Conservation (phyloP, 2,329 filamentous ascomycete species). For the Mollisia scopiformis region DNA sequence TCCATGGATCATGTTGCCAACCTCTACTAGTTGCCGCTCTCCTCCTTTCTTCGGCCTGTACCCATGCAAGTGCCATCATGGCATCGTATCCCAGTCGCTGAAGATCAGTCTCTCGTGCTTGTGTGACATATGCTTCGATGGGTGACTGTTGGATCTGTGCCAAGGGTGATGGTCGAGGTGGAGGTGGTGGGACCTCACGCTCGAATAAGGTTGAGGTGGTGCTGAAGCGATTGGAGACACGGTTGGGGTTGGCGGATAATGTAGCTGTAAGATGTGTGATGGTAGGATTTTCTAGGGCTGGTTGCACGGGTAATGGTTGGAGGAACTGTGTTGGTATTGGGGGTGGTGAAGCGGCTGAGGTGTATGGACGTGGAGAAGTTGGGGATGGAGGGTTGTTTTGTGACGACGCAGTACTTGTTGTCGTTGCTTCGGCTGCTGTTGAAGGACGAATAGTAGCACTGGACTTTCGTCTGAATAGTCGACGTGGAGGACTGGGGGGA, state of each 20-base stretch:
- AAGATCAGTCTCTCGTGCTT: conserved; percentile 6
- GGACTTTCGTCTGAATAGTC: background rate
- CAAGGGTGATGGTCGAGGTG: background rate
- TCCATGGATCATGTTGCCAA: conserved; percentile 24
- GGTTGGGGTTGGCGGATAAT: background rate
- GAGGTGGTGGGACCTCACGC: background rate
- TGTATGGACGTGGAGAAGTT: background rate
- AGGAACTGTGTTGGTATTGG: background rate
- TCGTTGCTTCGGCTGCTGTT: no score
- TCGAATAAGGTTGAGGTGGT: background rate
- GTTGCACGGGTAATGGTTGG: background rate
- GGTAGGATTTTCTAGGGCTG: background rate
- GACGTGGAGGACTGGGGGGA: no score
- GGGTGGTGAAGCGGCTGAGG: background rate
- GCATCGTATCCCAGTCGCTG: conserved; percentile 9
- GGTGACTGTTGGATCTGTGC: background rate
- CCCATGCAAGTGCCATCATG: conserved; percentile 14
- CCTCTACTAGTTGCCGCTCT: background rate
- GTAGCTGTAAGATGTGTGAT: background rate
- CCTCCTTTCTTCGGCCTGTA: conserved; percentile 14
- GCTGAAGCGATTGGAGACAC: background rate
- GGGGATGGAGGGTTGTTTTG: background rate
- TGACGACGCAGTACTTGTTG: background rate
- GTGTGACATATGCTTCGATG: conserved; percentile 9
- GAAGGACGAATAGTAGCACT: background rate